Percentiles rank a stretch among this genome's conserved stretches.
These are phyloP conservation scores for Podospora comata DNA, from an alignment of 495 filamentous ascomycete species.

Conservation along the genomic window DNA sequence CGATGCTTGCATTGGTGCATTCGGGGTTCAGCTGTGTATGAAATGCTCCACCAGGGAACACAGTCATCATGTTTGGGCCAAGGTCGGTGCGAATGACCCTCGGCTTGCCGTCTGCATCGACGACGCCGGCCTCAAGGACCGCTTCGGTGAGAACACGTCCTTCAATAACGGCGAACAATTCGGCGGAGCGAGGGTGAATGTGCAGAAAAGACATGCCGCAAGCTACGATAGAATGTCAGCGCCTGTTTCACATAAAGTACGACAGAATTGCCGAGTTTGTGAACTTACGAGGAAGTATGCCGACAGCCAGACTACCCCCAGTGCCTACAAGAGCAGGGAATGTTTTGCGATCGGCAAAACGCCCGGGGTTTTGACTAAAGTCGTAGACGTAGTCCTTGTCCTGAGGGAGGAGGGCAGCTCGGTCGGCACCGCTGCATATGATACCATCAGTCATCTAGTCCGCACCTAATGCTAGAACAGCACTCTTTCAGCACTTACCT, in stretches of 20 bases:
- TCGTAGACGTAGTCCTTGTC: conserved; percentile 33
- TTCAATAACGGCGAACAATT: conserved; percentile 42
- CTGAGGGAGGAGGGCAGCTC: conserved; percentile 31
- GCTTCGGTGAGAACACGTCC: conserved; percentile 38
- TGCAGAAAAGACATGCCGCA: conserved; percentile 51
- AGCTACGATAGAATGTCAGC: conserved; percentile 23
- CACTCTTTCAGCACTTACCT: not conserved
- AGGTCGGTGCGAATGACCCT: conserved; percentile 22
- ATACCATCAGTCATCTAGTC: not conserved
- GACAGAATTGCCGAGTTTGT: not conserved
- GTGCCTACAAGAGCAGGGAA: conserved; percentile 46
- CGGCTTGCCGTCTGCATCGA: conserved; percentile 15
- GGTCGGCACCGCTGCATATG: conserved; percentile 24
- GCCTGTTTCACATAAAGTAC: conserved; percentile 17
- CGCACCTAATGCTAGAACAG: not conserved
- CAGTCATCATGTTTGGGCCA: conserved; percentile 35
- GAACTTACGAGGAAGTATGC: conserved; percentile 6
- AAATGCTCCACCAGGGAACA: conserved; percentile 44
- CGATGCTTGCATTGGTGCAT: conserved; percentile 40
- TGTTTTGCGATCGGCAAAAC: conserved; percentile 38
- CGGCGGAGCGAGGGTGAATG: conserved; percentile 47
- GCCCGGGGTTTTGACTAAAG: conserved; percentile 21
- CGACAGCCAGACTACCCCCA: conserved; percentile 40
- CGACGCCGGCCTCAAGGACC: conserved; percentile 43
- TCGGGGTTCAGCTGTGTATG: conserved; percentile 49